A percentile compares a stretch with the other conserved stretches of the same genome.
phyloP scores from a whole-genome alignment of 495 filamentous ascomycete species.

The Aspergillus leporis region DNA sequence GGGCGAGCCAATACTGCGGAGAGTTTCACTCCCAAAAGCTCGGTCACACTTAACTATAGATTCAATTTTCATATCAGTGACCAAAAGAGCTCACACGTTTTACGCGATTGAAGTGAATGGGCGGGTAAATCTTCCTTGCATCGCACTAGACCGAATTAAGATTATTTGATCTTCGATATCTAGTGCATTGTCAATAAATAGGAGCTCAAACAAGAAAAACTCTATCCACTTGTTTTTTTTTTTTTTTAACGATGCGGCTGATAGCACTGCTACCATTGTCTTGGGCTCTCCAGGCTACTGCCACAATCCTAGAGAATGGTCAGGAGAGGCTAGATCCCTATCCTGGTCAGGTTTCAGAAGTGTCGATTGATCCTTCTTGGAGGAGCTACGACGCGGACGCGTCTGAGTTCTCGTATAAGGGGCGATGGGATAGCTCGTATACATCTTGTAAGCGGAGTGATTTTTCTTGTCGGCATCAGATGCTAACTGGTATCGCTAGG shows the following conservation, averaged over 20 bases:
- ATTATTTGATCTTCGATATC: not conserved
- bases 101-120: not conserved
- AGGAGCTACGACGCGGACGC: slow-evolving; percentile 56
- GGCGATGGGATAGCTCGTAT: slow-evolving; percentile 66
- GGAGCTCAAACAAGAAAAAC: no score
- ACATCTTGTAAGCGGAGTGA: slow-evolving; percentile 60
- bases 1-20: not conserved
- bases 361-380: slow-evolving; percentile 38
- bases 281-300: slow-evolving; percentile 24
- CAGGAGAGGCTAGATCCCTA: slow-evolving; percentile 48
- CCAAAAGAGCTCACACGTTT: not conserved
- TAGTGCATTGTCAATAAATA: not conserved
- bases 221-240: no score
- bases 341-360: slow-evolving; percentile 29
- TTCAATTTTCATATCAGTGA: not conserved
- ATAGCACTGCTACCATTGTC: slow-evolving; percentile 7
- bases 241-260: slow-evolving; percentile 11
- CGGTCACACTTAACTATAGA: no score
- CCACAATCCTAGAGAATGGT: slow-evolving; percentile 64
- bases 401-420: slow-evolving; percentile 66
- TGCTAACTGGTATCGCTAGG: slow-evolving; percentile 23
- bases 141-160: not conserved
- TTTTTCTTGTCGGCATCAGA: not conserved
- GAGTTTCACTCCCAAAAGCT: no score
- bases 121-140: not conserved